A percentile compares a stretch with the other conserved stretches of the same genome.
Evolutionary conservation across 179 eudicot genomes (phyloP).

Genomic region (Carnegiea gigantea): DNA sequence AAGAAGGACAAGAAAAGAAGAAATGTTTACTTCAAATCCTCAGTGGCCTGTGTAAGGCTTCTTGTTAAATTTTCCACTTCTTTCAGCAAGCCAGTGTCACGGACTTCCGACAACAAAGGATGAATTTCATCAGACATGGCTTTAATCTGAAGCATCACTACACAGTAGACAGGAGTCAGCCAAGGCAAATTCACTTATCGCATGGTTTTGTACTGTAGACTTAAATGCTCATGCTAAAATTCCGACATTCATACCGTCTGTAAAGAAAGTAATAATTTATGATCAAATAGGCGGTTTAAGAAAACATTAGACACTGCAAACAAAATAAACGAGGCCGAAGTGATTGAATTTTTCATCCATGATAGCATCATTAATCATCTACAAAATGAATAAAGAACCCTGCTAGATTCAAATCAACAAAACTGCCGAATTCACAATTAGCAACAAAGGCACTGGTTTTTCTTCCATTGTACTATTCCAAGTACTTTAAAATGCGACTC

Average conservation of each 20-base stretch:
- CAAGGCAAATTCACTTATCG: conserved; percentile 30
- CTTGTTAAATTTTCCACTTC: conserved; percentile 82
- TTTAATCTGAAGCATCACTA: conserved; percentile 75
- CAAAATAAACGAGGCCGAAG: neutral
- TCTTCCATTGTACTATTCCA: neutral
- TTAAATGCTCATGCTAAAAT: neutral
- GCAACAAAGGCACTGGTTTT: neutral
- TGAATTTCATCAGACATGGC: conserved; percentile 92
- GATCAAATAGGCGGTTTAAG: neutral
- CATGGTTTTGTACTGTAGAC: neutral
- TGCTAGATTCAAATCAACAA: neutral
- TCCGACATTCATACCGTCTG: neutral
- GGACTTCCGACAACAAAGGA: conserved; percentile 84
- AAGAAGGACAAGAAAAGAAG: neutral
- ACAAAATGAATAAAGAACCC: neutral
- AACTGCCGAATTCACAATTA: neutral
- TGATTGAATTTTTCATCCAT: neutral
- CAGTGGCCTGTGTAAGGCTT: conserved; percentile 80
- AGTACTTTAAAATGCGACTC: neutral
- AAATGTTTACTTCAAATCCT: conserved; percentile 67
- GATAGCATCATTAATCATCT: neutral
- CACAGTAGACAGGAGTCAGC: conserved; percentile 47
- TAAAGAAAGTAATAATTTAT: neutral
- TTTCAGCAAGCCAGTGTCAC: conserved; percentile 77
- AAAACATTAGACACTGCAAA: neutral